phyloP scores from a whole-genome alignment of 2,329 filamentous ascomycete genomes.

The Erysiphe pisi region DNA sequence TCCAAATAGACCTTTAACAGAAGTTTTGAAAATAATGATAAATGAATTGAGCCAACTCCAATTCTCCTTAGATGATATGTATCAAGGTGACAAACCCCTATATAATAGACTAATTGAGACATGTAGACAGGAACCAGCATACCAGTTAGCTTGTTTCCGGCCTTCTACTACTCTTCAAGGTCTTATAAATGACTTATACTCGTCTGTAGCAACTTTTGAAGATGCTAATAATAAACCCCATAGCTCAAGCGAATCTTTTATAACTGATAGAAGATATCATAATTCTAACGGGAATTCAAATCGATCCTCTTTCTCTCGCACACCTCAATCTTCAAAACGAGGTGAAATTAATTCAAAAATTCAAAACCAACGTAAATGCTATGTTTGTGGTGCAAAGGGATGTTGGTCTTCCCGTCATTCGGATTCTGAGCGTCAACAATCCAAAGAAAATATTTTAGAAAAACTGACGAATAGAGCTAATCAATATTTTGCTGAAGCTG shows the following conservation, averaged over 20 bases:
- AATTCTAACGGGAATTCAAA: neutral
- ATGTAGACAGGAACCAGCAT: no score
- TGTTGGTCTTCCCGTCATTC: neutral
- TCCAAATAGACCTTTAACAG: no score
- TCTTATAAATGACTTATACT: neutral
- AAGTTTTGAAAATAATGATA: no score
- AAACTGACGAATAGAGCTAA: neutral
- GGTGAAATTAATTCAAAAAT: no score
- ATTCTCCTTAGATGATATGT: no score
- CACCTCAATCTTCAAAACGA: no score
- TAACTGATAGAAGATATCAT: slow-evolving; percentile 13
- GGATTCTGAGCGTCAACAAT: neutral
- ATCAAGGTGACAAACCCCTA: no score
- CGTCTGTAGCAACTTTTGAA: neutral
- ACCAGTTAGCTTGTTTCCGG: neutral
- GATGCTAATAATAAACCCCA: neutral
- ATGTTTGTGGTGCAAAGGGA: neutral
- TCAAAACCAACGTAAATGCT: neutral
- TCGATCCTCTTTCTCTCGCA: no score
- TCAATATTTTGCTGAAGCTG: no score
- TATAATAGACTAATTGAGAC: no score
- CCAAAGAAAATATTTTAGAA: neutral
- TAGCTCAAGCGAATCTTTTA: neutral
- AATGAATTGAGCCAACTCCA: no score
- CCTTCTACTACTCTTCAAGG: neutral